These are phyloP conservation scores for Jatropha multifida DNA, from an alignment of 441 rosid genomes.

Conservation along the genomic window DNA sequence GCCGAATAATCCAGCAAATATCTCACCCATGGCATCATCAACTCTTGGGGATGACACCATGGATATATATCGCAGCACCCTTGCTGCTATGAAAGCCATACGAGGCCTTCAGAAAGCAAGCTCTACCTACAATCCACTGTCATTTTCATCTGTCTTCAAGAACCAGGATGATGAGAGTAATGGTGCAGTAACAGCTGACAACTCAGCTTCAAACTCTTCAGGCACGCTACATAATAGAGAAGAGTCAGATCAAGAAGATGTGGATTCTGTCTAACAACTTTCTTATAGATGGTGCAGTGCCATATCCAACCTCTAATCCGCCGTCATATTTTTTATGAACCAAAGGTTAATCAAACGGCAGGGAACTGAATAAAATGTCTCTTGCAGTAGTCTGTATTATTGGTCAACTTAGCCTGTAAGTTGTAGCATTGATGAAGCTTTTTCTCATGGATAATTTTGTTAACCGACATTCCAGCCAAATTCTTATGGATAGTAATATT, in stretches of 20 bases:
- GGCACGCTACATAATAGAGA: conserved; percentile 32
- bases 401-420: background rate
- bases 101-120: conserved; percentile 86
- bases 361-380: conserved; percentile 20
- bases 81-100: conserved; percentile 93
- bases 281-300: background rate
- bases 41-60: conserved; percentile 64
- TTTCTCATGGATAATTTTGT: background rate
- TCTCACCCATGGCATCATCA: conserved; percentile 41
- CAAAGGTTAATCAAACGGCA: background rate
- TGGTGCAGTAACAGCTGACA: conserved; percentile 71
- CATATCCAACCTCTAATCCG: too few species aligned
- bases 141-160: conserved; percentile 59
- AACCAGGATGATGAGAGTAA: conserved; percentile 55
- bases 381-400: background rate
- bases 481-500: background rate
- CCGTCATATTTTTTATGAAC: background rate
- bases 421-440: background rate
- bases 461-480: background rate
- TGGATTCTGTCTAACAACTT: conserved; percentile 24
- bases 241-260: conserved; percentile 51
- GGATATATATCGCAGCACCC: conserved; percentile 84
- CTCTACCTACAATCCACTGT: conserved; percentile 83
- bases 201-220: conserved; percentile 58
- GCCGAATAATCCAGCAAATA: conserved; percentile 26